Conservation (phyloP, 2,329 filamentous ascomycete species). For the Fusarium nanum region DNA sequence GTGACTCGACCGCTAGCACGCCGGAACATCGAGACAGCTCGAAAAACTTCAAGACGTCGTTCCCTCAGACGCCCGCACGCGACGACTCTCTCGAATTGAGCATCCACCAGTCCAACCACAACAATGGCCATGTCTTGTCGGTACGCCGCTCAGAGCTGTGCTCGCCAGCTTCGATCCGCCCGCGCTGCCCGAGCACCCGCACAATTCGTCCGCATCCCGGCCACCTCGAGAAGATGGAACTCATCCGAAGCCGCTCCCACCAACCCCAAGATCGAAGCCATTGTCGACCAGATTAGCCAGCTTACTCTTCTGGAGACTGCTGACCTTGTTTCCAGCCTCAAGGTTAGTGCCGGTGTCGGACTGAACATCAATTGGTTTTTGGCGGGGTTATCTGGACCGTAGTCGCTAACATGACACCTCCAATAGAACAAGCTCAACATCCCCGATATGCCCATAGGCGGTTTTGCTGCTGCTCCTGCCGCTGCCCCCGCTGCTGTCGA, state of each 20-base stretch:
- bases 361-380: slow-evolving; percentile 24
- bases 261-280: slow-evolving; percentile 92
- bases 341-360: slow-evolving; percentile 68
- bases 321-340: slow-evolving; percentile 92
- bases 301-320: slow-evolving; percentile 98
- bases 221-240: slow-evolving; percentile 80
- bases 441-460: slow-evolving; percentile 94
- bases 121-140: slow-evolving; percentile 73
- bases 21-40: slow-evolving; percentile 49
- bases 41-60: slow-evolving; percentile 56
- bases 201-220: slow-evolving; percentile 59
- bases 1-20: slow-evolving; percentile 40
- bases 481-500: slow-evolving; percentile 71
- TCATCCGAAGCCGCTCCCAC: slow-evolving; percentile 77
- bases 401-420: slow-evolving; percentile 29
- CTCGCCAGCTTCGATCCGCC: slow-evolving; percentile 68
- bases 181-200: slow-evolving; percentile 60
- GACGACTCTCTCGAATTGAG: slow-evolving; percentile 47
- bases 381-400: not conserved
- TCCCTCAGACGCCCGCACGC: slow-evolving; percentile 47
- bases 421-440: slow-evolving; percentile 91
- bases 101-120: slow-evolving; percentile 45
- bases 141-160: slow-evolving; percentile 73
- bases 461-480: slow-evolving; percentile 78
- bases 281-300: slow-evolving; percentile 99